These are phyloP conservation scores for Apiotrichum veenhuisii DNA, from an alignment of 1,284 basidiomycete species.

Conservation along the genomic window DNA sequence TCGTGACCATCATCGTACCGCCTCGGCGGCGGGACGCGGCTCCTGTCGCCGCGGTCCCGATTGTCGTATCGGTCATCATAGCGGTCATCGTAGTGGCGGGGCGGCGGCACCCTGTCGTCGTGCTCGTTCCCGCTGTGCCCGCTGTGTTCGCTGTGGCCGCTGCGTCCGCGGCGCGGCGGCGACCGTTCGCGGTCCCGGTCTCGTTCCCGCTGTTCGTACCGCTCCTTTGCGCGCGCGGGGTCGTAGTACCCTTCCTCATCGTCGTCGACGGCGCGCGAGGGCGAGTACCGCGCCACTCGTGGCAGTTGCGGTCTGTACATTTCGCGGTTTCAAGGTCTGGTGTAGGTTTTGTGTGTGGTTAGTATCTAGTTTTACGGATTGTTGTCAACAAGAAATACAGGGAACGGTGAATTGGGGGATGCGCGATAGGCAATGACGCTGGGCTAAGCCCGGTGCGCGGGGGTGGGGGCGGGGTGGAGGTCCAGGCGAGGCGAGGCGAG, in stretches of 20 bases:
- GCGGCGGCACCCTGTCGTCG: conserved; percentile 1
- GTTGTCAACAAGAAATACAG: too few species aligned
- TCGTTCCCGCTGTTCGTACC: neutral
- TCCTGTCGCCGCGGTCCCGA: too few species aligned
- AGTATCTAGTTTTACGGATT: too few species aligned
- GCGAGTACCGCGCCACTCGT: conserved; percentile 5
- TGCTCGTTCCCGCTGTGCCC: too few species aligned
- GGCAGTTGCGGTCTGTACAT: neutral
- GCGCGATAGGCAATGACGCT: too few species aligned
- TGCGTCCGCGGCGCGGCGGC: neutral
- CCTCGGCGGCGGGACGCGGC: conserved; percentile 9
- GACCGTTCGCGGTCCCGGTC: neutral
- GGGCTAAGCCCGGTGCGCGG: too few species aligned
- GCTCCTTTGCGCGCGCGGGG: neutral
- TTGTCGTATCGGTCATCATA: neutral
- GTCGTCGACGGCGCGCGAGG: conserved; percentile 1
- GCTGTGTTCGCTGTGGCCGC: neutral
- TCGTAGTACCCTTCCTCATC: neutral
- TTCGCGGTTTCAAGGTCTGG: too few species aligned
- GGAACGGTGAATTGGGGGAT: too few species aligned
- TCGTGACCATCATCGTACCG: conserved; percentile 14
- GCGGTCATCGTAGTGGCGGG: conserved; percentile 19
- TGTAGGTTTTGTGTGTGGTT: too few species aligned
- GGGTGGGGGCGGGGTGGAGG: too few species aligned
- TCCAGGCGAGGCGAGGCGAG: too few species aligned